These are phyloP conservation scores for Candida smagusa DNA, from an alignment of 1,139 yeast genomes.

Conservation along the genomic window DNA sequence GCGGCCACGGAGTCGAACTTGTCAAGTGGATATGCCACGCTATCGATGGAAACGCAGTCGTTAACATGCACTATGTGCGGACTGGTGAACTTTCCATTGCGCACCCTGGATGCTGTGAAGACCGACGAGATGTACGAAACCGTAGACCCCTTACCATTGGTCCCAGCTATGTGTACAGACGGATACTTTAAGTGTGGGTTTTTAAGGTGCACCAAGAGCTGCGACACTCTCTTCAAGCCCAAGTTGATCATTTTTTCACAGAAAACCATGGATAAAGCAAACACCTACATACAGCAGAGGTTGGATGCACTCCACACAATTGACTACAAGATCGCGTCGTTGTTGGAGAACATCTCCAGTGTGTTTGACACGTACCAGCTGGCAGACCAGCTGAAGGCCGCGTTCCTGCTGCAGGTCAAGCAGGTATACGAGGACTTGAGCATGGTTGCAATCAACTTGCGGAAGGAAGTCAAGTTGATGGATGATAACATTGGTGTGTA, in stretches of 20 bases:
- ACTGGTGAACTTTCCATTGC: conserved; percentile 78
- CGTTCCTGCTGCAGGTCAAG: conserved; percentile 28
- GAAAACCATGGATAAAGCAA: conserved; percentile 12
- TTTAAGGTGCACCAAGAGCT: conserved; percentile 58
- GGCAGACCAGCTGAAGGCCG: conserved; percentile 17
- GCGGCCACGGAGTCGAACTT: conserved; percentile 47
- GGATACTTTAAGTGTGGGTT: conserved; percentile 63
- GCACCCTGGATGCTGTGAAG: conserved; percentile 44
- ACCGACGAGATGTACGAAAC: conserved; percentile 73
- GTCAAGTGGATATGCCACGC: conserved; percentile 46
- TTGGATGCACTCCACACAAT: conserved; percentile 43
- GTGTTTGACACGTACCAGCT: conserved; percentile 40
- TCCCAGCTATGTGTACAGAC: conserved; percentile 85
- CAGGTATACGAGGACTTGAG: conserved; percentile 33
- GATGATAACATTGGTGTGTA: conserved; percentile 56
- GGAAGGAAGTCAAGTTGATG: conserved; percentile 56
- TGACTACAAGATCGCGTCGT: conserved; percentile 42
- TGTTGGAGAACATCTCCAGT: conserved; percentile 37
- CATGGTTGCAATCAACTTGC: conserved; percentile 44
- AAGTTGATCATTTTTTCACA: conserved; percentile 31
- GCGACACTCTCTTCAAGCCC: conserved; percentile 61
- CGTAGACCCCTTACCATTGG: conserved; percentile 93
- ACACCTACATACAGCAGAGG: conserved; percentile 41
- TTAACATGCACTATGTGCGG: conserved; percentile 75
- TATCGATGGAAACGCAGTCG: conserved; percentile 72